Base-by-base conservation (phyloP, 179 eudicot species). In the Spinacia oleracea region DNA sequence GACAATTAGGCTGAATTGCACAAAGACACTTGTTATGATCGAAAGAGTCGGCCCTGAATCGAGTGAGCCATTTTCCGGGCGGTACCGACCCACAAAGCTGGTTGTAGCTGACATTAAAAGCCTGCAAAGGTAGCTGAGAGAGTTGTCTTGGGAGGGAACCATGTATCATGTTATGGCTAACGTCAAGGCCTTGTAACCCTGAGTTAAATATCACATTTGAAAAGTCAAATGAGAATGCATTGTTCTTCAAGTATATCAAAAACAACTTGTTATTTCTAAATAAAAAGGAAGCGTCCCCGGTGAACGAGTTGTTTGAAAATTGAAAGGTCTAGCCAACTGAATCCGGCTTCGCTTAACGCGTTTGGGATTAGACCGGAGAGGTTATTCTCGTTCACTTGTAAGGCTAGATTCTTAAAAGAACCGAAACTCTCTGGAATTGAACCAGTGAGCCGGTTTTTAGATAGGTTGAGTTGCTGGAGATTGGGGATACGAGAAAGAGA, bases 361-460 rank as follows among this genome's bases (percentile, higher is more conserved):
- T 51, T 81, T 1, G 94, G 94, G 69, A 91, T 73, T 1, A 75
- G 53, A 10, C 94, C 94, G 11, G 87, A 64, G 1, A 89, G 81
- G 34, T 48, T 64, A 77, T 90, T 90, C 25, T 89, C 84, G 0
- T 85, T 68, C 1, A 78, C 88, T 72, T 83, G 80, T 43, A 91
- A 32, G 29, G 78, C 75, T 14, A 83, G 20, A 10, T 67, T 48
- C 23, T 76, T 83, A 6, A 86, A 79, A 4, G 80, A 79, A n/a
- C 90, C 85, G 43, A 89, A 87, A 16, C 84, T 83, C 0, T 82
- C 83, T 0, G 95, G 95, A 62, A 90, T 83, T 15, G 46, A 12
- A 53, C 90, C 93, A 35, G 80, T 56, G 18, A 90, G 80, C 9
- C 34, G 78, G 79, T 91, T 91, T n/a, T 76, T 65, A 8, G 9